Base-by-base conservation (phyloP, 2,329 filamentous ascomycete species). In the Neonectria faginata region DNA sequence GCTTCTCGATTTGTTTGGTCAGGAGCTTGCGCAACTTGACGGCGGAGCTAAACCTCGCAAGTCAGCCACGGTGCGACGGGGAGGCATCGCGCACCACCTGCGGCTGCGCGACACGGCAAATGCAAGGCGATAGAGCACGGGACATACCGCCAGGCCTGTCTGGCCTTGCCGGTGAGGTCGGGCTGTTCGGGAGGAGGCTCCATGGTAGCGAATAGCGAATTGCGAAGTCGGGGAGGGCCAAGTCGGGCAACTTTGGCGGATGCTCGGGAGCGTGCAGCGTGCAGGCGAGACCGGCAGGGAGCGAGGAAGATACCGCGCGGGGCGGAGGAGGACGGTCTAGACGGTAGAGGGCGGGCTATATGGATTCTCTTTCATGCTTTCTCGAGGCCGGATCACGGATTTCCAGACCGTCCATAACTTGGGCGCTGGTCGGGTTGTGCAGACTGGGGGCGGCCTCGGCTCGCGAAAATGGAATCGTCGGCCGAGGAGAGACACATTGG, bases 1-100 rank as follows among this genome's bases (percentile, higher is more conserved):
- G 75, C 68, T 79, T 79, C 27, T 82, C 79, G 42, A 84, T 72
- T 64, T 83, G 79, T 71, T 81, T 83, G 59, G 76, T 69, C 58
- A 85, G 74, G 60, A 78, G 75, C 68, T 78, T 82, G 66, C 81
- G 81, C 44, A 82, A 60, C 72, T 81, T 85, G 62, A 80, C 74
- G 58, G 82, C 81, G 55, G 78, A 70, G 61, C 83, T 85, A 67
- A 52, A 69, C 31, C 33, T 60, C 55, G 61, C 68, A 57, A 44
- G 67, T 74, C 39, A 74, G 72, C 51, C 55, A 65, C 53, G 51
- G 31, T 71, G 62, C 70, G 65, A 67, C 69, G 68, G 67, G 51
- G 41, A 27, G 54, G 53, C 39, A 29, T 44, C 31, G 60, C 52
- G 56, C 55, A 63, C 60, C 20, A 12, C 53, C 62, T 47, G 51